These are phyloP conservation scores for Metschnikowia drakensbergensis DNA, from an alignment of 805 yeast genomes.

Conservation along the genomic window DNA sequence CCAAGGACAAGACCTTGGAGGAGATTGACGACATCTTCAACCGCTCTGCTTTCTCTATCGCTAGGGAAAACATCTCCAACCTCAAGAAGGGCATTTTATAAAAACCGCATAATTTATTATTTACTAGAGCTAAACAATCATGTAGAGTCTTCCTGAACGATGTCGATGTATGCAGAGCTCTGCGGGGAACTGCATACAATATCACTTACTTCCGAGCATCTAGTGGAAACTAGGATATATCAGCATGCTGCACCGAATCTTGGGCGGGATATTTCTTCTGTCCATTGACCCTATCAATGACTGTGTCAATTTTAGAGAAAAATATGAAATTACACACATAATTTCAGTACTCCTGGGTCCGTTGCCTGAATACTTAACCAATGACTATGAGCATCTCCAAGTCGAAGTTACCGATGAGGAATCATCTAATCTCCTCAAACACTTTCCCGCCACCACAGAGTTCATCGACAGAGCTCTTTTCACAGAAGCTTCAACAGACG, in stretches of 20 bases:
- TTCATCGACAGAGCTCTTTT: conserved; percentile 67
- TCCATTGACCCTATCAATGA: conserved; percentile 59
- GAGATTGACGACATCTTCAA: conserved; percentile 64
- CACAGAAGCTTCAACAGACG: conserved; percentile 19
- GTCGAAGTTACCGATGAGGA: conserved; percentile 73
- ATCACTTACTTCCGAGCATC: neutral
- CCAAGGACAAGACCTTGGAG: conserved; percentile 67
- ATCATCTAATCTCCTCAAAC: conserved; percentile 58
- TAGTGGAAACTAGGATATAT: neutral
- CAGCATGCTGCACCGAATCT: conserved; percentile 45
- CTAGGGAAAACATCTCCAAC: conserved; percentile 32
- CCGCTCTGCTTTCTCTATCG: conserved; percentile 40
- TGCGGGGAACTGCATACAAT: neutral
- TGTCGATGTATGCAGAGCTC: neutral
- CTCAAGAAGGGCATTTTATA: conserved; percentile 23
- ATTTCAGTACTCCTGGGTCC: conserved; percentile 66
- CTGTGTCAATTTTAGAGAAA: conserved; percentile 43
- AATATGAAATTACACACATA: conserved; percentile 63
- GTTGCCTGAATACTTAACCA: conserved; percentile 49
- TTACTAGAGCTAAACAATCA: neutral
- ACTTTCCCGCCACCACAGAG: conserved; percentile 55
- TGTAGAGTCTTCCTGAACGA: neutral
- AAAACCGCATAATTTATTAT: neutral
- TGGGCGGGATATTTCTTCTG: conserved; percentile 79
- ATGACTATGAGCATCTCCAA: conserved; percentile 50